These are phyloP conservation scores for Avena insularis DNA, from an alignment of 176 grass and related monocot genomes.

Conservation along the genomic window DNA sequence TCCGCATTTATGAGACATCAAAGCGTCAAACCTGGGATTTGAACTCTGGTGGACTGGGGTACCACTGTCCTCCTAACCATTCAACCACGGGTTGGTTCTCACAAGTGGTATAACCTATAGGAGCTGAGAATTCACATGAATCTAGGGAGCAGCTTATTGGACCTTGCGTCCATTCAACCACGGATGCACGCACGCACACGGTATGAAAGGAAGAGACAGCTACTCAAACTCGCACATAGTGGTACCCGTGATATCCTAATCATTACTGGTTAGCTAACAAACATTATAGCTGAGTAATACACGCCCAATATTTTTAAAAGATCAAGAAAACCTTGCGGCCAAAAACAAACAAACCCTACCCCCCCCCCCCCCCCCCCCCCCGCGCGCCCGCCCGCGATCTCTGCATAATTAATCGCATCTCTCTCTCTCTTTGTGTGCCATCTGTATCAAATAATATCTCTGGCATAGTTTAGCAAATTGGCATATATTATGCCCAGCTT, in stretches of 20 bases:
- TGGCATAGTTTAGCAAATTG: neutral
- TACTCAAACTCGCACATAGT: neutral
- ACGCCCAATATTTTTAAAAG: no score
- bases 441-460: neutral
- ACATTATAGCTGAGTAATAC: no score
- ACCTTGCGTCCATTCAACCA: neutral
- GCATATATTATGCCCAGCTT: neutral
- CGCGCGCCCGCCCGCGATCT: no score
- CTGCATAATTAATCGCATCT: no score
- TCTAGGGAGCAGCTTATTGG: neutral
- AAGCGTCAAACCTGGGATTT: no score
- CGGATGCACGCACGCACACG: neutral
- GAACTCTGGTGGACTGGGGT: no score
- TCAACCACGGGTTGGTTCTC: no score
- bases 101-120: neutral
- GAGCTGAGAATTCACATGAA: slow-evolving; percentile 12
- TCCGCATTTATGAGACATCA: no score
- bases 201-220: neutral
- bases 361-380: no score
- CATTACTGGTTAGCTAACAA: neutral
- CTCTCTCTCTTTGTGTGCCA: neutral
- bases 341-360: neutral
- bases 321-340: neutral
- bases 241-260: neutral
- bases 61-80: no score